Evolutionary conservation across 2,329 filamentous ascomycete genomes (phyloP), one percentile per base, ranked within the genome.

Genomic region (Neonectria punicea): DNA sequence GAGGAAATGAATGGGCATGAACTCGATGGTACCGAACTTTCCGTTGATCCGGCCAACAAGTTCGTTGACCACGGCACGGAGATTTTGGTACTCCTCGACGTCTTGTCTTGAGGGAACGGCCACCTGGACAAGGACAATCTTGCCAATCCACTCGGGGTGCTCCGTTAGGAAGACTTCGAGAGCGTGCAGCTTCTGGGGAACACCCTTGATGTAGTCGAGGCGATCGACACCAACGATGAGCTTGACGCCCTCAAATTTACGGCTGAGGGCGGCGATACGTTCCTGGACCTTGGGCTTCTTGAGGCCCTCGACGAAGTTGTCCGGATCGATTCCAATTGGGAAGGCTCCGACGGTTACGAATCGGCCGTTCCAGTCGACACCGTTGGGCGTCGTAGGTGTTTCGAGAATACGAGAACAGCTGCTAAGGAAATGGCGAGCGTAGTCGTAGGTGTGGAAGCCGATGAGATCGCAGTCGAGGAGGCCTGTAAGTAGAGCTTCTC

Each of bases 401-500:
- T 87, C 88, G 49, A 98, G 85, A 71, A 98, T 96, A 70, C 95
- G 91, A n/a, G 94, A 95, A 82, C 96, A 98, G 77, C 93, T 95
- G 82, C 94, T 97, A 71, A 99, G 83, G 83, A 98, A 99, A 81
- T 99, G 96, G 57, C 96, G 89, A n/a, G 94, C 95, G 76, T 99
- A 99, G 82, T 98, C 95, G 82, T 98, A 98, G 30, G 96, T 99
- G 81, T 99, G 96, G 84, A 99, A 98, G 34, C 96, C 96, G 76
- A 98, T 93, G 65, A 99, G 84, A 78, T 98, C 96, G 83, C 95
- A 97, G 78, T 97, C 92, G 36, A 99, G 86, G 43, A 98, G 89
- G 61, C 96, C 94, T 53, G 92, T 86, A 49, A 99, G 87, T 55
- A 98, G 90, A 74, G 93, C 91, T 77, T 97, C 94, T 68, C 96